These are phyloP conservation scores for Verticillium alfalfae DNA, from an alignment of 2,329 filamentous ascomycete species.

Conservation along the genomic window DNA sequence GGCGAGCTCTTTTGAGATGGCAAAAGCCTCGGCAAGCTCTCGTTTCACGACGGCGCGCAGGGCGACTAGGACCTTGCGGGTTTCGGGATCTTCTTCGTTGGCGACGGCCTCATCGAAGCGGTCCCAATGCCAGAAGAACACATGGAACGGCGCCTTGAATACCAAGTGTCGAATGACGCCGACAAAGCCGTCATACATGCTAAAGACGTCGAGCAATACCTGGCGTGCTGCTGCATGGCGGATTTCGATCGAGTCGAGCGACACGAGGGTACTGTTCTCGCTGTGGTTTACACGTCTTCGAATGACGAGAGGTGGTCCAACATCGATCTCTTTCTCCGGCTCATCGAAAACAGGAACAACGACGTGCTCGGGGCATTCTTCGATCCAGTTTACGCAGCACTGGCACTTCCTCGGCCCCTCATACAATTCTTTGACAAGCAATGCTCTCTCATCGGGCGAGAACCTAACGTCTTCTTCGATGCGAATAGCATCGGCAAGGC, in stretches of 20 bases:
- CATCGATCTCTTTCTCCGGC: background rate
- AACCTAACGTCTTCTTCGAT: slow-evolving; percentile 1
- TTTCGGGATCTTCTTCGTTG: slow-evolving; percentile 6
- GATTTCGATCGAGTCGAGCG: slow-evolving; percentile 14
- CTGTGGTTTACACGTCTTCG: slow-evolving; percentile 11
- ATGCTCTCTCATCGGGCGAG: background rate
- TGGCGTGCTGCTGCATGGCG: slow-evolving; percentile 12
- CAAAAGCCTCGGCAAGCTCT: slow-evolving; percentile 46
- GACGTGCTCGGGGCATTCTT: slow-evolving; percentile 14
- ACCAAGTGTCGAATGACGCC: slow-evolving; percentile 10
- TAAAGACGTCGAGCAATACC: slow-evolving; percentile 14
- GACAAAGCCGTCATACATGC: slow-evolving; percentile 9
- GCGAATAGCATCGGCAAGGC: slow-evolving; percentile 2
- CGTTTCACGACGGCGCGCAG: slow-evolving; percentile 32
- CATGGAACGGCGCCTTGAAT: slow-evolving; percentile 13
- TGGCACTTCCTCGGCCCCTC: slow-evolving; percentile 18
- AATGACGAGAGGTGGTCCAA: slow-evolving; percentile 11
- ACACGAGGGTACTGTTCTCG: slow-evolving; percentile 5
- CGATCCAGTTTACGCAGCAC: slow-evolving; percentile 22
- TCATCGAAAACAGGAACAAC: slow-evolving; percentile 6
- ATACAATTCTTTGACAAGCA: slow-evolving; percentile 17
- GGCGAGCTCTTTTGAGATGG: slow-evolving; percentile 42
- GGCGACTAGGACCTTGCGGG: slow-evolving; percentile 9
- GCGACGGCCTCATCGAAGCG: slow-evolving; percentile 13
- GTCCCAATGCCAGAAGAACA: slow-evolving; percentile 17